Evolutionary conservation across 2,329 filamentous ascomycete genomes (phyloP).

Genomic region (Sporothrix curviconia): DNA sequence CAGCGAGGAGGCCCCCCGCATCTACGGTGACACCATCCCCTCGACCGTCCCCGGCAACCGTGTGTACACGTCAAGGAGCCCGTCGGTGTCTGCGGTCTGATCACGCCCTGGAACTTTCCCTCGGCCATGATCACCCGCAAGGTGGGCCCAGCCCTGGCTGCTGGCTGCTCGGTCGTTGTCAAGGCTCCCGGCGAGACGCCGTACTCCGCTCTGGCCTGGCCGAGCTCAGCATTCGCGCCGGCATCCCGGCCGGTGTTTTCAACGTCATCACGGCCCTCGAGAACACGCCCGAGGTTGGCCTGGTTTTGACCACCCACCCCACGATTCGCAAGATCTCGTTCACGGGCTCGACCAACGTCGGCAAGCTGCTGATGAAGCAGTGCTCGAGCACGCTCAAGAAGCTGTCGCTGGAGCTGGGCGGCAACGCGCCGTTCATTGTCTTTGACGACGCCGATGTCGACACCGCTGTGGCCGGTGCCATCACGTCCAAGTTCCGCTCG

Average conservation of each 20-base stretch:
- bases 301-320: slow-evolving; percentile 67
- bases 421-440: slow-evolving; percentile 93
- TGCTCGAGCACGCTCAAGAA: slow-evolving; percentile 76
- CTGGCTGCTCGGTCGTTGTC: slow-evolving; percentile 89
- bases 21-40: slow-evolving; percentile 69
- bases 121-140: slow-evolving; percentile 70
- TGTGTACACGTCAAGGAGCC: slow-evolving; percentile 77
- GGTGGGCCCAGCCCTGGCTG: slow-evolving; percentile 70
- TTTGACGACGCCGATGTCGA: slow-evolving; percentile 94
- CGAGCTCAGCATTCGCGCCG: slow-evolving; percentile 78
- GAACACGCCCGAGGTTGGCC: slow-evolving; percentile 75
- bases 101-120: slow-evolving; percentile 87
- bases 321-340: slow-evolving; percentile 87
- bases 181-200: slow-evolving; percentile 92
- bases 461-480: slow-evolving; percentile 71
- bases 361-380: slow-evolving; percentile 81
- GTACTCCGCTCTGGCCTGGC: slow-evolving; percentile 83
- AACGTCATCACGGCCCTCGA: slow-evolving; percentile 77
- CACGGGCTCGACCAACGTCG: slow-evolving; percentile 69
- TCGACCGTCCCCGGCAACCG: slow-evolving; percentile 64
- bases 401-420: slow-evolving; percentile 81
- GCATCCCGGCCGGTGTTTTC: slow-evolving; percentile 82
- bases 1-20: slow-evolving; percentile 66
- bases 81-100: slow-evolving; percentile 73
- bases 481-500: slow-evolving; percentile 85